Evolutionary conservation across 2,329 filamentous ascomycete species (phyloP).

Genomic region (Hymenoscyphus infarciens): DNA sequence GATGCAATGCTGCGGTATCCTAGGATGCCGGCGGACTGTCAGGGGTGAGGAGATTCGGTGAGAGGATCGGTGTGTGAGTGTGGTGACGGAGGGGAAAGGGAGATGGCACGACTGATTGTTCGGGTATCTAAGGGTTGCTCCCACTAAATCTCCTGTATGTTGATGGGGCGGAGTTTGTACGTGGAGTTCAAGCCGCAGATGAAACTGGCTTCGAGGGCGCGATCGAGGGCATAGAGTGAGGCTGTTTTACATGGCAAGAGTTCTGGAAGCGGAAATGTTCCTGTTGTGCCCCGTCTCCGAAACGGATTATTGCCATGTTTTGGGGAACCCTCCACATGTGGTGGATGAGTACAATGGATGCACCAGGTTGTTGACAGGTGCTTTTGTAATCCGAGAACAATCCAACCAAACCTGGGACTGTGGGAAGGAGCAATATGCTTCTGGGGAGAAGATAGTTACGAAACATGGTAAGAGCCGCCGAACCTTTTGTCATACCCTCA

Average conservation of each 20-base stretch:
- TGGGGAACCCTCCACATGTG: not conserved
- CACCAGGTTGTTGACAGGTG: not conserved
- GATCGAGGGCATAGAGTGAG: conserved; percentile 2
- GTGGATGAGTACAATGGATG: not conserved
- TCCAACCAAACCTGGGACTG: not conserved
- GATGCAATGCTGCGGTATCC: not conserved
- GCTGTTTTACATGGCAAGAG: not conserved
- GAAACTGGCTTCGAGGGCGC: not conserved
- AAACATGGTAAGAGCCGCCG: not conserved
- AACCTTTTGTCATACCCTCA: not conserved
- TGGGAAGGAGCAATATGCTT: not conserved
- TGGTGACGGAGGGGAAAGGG: not conserved
- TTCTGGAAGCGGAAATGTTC: not conserved
- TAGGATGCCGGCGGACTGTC: not conserved
- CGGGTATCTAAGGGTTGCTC: not conserved
- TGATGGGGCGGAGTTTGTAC: not conserved
- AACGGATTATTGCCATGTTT: not conserved
- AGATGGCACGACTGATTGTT: not conserved
- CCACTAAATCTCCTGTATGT: not conserved
- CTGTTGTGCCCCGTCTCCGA: not conserved
- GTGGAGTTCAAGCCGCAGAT: not conserved
- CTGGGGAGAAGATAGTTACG: not conserved
- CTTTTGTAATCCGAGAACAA: not conserved
- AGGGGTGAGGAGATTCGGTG: not conserved
- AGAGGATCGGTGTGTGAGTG: not conserved